Evolutionary conservation across 495 filamentous ascomycete species (phyloP).

Genomic region (Geoglossum glabrum): DNA sequence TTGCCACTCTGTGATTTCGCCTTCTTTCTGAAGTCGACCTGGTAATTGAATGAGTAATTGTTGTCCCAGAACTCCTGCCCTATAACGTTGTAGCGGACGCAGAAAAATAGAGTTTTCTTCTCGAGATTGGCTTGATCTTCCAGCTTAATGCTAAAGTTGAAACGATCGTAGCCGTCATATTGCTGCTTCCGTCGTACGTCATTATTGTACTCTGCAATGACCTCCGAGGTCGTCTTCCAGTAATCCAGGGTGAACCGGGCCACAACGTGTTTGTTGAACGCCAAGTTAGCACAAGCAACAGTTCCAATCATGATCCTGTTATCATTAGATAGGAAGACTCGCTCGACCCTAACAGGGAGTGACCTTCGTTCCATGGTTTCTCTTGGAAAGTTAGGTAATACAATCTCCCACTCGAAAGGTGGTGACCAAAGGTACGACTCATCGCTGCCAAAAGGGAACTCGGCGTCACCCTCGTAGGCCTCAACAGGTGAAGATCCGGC

Average conservation of each 20-base stretch:
- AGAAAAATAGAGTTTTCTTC: slow-evolving; percentile 74
- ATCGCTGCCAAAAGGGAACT: slow-evolving; percentile 62
- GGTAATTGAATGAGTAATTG: slow-evolving; percentile 68
- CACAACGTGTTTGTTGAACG: slow-evolving; percentile 73
- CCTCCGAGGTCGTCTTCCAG: slow-evolving; percentile 95
- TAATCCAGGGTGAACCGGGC: slow-evolving; percentile 91
- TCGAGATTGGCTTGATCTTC: slow-evolving; percentile 80
- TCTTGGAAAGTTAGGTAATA: slow-evolving; percentile 59
- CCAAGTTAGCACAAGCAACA: slow-evolving; percentile 68
- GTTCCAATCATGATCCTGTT: slow-evolving; percentile 67
- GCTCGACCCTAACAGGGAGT: slow-evolving; percentile 55
- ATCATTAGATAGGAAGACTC: slow-evolving; percentile 68
- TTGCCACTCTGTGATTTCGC: slow-evolving; percentile 34
- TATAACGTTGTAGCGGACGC: slow-evolving; percentile 69
- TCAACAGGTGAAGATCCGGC: slow-evolving; percentile 89
- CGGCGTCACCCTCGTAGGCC: slow-evolving; percentile 54
- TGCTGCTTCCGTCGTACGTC: slow-evolving; percentile 49
- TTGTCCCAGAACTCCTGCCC: slow-evolving; percentile 93
- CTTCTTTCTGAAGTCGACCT: slow-evolving; percentile 78
- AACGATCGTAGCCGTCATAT: slow-evolving; percentile 59
- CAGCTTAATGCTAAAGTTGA: slow-evolving; percentile 84
- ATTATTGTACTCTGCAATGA: slow-evolving; percentile 67
- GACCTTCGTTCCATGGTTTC: slow-evolving; percentile 41
- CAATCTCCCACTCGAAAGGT: slow-evolving; percentile 72
- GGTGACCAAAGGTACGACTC: slow-evolving; percentile 26